A percentile compares a stretch with the other conserved stretches of the same genome.
phyloP scores from a whole-genome alignment of 2,329 filamentous ascomycete species.

The Akanthomyces dipterigenus region DNA sequence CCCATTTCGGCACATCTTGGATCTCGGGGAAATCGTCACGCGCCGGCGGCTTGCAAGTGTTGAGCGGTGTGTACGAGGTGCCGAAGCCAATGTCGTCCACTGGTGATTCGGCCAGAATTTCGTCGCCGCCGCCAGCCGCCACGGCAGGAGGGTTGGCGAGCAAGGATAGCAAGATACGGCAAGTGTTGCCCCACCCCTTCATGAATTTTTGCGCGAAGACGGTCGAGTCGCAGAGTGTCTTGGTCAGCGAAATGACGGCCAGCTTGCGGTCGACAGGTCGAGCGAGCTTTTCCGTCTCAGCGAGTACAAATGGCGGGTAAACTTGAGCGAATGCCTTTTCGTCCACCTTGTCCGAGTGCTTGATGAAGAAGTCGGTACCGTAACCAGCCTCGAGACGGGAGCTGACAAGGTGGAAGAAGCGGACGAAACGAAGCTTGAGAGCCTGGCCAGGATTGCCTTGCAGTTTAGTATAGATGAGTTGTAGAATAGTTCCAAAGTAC shows the following conservation, averaged over 20 bases:
- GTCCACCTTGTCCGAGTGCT: conserved; percentile 75
- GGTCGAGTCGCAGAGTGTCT: conserved; percentile 79
- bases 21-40: conserved; percentile 84
- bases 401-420: conserved; percentile 90
- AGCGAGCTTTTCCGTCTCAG: conserved; percentile 80
- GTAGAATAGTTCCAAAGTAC: conserved; percentile 75
- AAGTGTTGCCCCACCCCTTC: conserved; percentile 88
- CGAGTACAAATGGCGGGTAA: conserved; percentile 81
- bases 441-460: conserved; percentile 65
- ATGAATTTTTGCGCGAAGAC: conserved; percentile 76
- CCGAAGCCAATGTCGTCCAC: conserved; percentile 94
- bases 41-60: conserved; percentile 71
- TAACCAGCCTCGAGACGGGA: conserved; percentile 73
- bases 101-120: conserved; percentile 78
- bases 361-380: conserved; percentile 87
- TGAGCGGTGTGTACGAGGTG: conserved; percentile 86
- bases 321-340: conserved; percentile 72
- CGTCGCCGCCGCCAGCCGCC: conserved; percentile 57
- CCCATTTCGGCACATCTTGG: conserved; percentile 77
- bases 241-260: conserved; percentile 87
- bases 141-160: conserved; percentile 79
- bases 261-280: conserved; percentile 87
- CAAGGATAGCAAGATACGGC: conserved; percentile 80
- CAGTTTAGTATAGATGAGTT: conserved; percentile 72
- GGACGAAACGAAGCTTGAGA: conserved; percentile 79